Percentiles rank a stretch among this genome's conserved stretches.
Conservation (phyloP, 2,329 filamentous ascomycete species). For the Furcasterigmium furcatum region DNA sequence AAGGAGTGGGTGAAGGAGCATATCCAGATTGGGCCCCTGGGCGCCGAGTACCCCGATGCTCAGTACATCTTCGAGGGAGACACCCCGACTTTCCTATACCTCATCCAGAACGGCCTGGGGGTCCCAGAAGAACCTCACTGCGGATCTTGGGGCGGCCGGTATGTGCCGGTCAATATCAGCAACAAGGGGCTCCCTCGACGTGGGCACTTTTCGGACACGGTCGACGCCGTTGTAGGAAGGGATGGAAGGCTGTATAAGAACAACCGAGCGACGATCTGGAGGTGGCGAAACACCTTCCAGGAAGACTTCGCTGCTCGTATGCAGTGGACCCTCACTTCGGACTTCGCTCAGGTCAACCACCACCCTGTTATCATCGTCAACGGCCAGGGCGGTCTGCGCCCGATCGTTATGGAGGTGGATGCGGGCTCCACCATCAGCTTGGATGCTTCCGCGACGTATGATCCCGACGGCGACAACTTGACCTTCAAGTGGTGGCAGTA, state of each 20-base stretch:
- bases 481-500: not conserved
- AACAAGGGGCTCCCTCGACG: constrained; percentile 16
- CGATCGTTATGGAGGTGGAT: not conserved
- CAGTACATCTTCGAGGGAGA: constrained; percentile 50
- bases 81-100: constrained; percentile 46
- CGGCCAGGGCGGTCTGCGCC: constrained; percentile 25
- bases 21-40: constrained; percentile 46
- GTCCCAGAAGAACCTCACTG: constrained; percentile 41
- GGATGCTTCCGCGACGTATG: constrained; percentile 17
- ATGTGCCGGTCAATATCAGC: constrained; percentile 26
- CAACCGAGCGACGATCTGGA: constrained; percentile 34
- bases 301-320: not conserved
- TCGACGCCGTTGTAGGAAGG: constrained; percentile 20
- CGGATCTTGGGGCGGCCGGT: constrained; percentile 48
- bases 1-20: constrained; percentile 49
- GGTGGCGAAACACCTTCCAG: constrained; percentile 31
- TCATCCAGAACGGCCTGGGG: constrained; percentile 44
- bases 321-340: not conserved
- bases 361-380: not conserved
- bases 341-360: not conserved
- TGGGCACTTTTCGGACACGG: constrained; percentile 22
- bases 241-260: constrained; percentile 19
- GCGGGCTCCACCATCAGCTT: not conserved
- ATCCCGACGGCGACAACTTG: not conserved
- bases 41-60: constrained; percentile 40